Evolutionary conservation across 208 protist species (phyloP), one percentile per base, ranked within the genome.

Genomic region (Herpetomonas samuelpessoai): DNA sequence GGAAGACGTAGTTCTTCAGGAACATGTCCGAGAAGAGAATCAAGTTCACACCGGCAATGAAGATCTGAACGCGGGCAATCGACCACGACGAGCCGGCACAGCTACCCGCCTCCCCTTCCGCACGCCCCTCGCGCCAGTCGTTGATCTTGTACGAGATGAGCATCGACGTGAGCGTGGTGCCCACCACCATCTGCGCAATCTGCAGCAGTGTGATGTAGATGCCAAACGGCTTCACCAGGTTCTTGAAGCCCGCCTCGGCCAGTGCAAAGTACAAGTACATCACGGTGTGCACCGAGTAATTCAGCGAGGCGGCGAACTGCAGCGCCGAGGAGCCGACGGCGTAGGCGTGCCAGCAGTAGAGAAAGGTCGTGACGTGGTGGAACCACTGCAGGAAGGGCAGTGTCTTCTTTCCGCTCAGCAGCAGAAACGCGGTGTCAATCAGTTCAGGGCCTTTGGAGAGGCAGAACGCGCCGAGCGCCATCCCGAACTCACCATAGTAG

Each of bases 261-360:
- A 95, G 46, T 38, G 79, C 76, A 67, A 97, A 98, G 77, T 98
- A 98, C 6, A 83, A 81, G 76, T 98, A 98, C 94, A 98, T 98
- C 74, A 97, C 79, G 7, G 89, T 78, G 76, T 98, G 96, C n/a
- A 98, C 93, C 24, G 71, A 79, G 74, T 95, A 93, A 70, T 98
- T 98, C 80, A 97, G 86, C 4, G 83, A 67, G 16, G 86, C 83
- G 49, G 93, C 97, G 65, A 76, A 92, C 46, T 90, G 59, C 24
- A 90, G 73, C 48, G 74, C 73, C 44, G 68, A 76, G 55, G 80
- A 81, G 26, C 74, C 65, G 10, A 54, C 62, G 57, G 70, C 60
- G 57, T 88, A 93, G 1, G 85, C 86, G 55, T 89, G 74, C 92
- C 89, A 97, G 57, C 80, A 91, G 62, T 90, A 97, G n/a, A 96